Evolutionary conservation across 1,284 basidiomycete genomes (phyloP).

Genomic region (Fomitiporia mediterranea): DNA sequence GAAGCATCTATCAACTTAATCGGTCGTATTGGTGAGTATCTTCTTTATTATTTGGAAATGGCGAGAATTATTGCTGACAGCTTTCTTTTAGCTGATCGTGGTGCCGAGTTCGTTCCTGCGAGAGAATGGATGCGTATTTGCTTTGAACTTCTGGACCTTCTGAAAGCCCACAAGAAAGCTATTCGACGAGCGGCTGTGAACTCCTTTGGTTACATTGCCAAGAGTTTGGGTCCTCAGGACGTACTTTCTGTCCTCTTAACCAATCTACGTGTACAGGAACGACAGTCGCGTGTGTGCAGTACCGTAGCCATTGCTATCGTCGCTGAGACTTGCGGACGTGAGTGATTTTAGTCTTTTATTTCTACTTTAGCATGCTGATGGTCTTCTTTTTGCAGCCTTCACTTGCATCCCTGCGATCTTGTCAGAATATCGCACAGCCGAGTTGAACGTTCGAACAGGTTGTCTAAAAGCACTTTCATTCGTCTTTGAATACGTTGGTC

Average conservation of each 20-base stretch:
- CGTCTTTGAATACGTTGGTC: conserved; percentile 99
- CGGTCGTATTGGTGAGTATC: conserved; percentile 81
- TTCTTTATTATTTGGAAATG: background rate
- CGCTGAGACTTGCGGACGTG: conserved; percentile 94
- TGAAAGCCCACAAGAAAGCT: conserved; percentile 99
- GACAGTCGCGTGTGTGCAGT: conserved; percentile 97
- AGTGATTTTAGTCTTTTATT: conserved; percentile 33
- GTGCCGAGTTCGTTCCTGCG: conserved; percentile 96
- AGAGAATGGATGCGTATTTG: conserved; percentile 99
- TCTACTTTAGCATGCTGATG: conserved; percentile 12
- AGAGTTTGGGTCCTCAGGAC: conserved; percentile 98
- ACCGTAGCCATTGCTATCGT: conserved; percentile 98
- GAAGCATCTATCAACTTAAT: conserved; percentile 99
- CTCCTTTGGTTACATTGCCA: conserved; percentile 99
- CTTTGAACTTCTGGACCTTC: conserved; percentile 93
- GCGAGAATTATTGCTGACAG: conserved; percentile 15
- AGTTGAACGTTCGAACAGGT: conserved; percentile 98
- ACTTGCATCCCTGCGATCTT: conserved; percentile 98
- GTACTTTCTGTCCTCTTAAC: conserved; percentile 95
- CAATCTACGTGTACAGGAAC: conserved; percentile 96
- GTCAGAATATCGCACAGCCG: conserved; percentile 97
- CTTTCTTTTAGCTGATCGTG: conserved; percentile 77
- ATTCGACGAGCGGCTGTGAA: conserved; percentile 99
- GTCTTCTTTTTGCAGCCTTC: conserved; percentile 57
- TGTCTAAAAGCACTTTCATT: conserved; percentile 98